phyloP scores from a whole-genome alignment of 2,329 filamentous ascomycete genomes.

The Geosmithia putterillii region DNA sequence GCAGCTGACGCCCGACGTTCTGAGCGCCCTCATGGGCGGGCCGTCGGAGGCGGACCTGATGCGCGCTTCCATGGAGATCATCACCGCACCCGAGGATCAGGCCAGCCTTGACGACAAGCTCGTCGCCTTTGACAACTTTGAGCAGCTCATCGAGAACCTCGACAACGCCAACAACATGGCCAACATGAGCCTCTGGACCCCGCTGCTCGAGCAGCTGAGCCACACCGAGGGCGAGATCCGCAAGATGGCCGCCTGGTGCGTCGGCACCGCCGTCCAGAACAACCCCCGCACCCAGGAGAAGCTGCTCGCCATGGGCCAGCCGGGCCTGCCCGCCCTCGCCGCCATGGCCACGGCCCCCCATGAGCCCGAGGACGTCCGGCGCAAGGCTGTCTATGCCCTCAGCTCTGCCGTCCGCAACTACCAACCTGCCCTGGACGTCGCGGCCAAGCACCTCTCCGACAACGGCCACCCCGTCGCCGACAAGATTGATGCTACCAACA shows the following conservation, averaged over 20 bases:
- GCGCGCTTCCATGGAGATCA: constrained; percentile 69
- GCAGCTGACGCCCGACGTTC: constrained; percentile 53
- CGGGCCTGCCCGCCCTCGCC: constrained; percentile 61
- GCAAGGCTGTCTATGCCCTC: constrained; percentile 82
- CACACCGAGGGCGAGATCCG: constrained; percentile 61
- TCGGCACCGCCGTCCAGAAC: constrained; percentile 93
- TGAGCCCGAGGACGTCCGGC: constrained; percentile 51
- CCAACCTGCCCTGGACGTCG: constrained; percentile 64
- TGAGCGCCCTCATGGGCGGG: constrained; percentile 69
- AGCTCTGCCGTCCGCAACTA: constrained; percentile 82
- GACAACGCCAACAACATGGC: constrained; percentile 96
- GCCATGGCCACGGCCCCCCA: constrained; percentile 48
- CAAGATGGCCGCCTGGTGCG: constrained; percentile 84
- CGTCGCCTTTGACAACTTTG: constrained; percentile 86
- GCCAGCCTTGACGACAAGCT: constrained; percentile 64
- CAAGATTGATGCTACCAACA: constrained; percentile 70
- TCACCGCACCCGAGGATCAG: constrained; percentile 48
- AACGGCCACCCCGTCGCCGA: constrained; percentile 39
- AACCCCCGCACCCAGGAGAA: constrained; percentile 77
- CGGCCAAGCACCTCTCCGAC: constrained; percentile 49
- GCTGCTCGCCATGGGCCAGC: constrained; percentile 43
- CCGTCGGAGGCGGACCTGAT: constrained; percentile 88
- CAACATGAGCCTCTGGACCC: constrained; percentile 67
- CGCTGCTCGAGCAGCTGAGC: constrained; percentile 58
- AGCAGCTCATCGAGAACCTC: constrained; percentile 80